Evolutionary conservation across 306 rosid genomes (phyloP).

Genomic region (Gleditsia sinensis): DNA sequence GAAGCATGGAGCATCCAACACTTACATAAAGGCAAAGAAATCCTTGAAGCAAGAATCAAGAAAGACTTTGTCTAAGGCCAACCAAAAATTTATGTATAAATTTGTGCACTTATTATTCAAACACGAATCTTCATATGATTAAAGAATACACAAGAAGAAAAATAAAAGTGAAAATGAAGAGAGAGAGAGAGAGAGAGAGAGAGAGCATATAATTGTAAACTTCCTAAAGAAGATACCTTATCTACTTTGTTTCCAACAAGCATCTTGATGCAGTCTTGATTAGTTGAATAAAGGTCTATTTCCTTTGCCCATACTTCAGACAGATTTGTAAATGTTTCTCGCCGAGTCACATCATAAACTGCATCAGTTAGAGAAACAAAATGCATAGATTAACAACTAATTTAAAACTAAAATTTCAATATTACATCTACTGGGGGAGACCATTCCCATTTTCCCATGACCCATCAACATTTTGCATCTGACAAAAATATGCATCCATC

Average conservation of each 20-base stretch:
- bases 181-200: not conserved
- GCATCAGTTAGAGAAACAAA: constrained; percentile 27
- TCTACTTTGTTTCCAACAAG: constrained; percentile 99
- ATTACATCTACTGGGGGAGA: constrained; percentile 4
- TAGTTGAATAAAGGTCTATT: constrained; percentile 91
- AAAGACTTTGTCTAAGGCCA: not conserved
- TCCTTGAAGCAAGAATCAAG: not conserved
- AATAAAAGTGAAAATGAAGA: not conserved
- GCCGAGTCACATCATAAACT: constrained; percentile 95
- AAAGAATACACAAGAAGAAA: not conserved
- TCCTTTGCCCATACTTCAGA: constrained; percentile 96
- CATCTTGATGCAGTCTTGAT: constrained; percentile 97
- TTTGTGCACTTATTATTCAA: not conserved
- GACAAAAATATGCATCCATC: not conserved
- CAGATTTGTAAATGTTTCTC: constrained; percentile 91
- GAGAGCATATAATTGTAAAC: constrained; percentile 10
- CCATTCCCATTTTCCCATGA: constrained; percentile 23
- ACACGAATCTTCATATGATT: not conserved
- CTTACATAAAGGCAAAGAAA: not conserved
- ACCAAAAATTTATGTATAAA: not conserved
- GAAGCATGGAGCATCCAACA: constrained; percentile 10
- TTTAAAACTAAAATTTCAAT: constrained; percentile 17
- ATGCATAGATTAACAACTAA: constrained; percentile 25
- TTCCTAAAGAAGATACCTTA: constrained; percentile 59
- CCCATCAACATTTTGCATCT: constrained; percentile 21